Percentiles rank a stretch among this genome's conserved stretches.
phyloP scores from a whole-genome alignment of 2,329 filamentous ascomycete species.

The Pseudogymnoascus sp. region DNA sequence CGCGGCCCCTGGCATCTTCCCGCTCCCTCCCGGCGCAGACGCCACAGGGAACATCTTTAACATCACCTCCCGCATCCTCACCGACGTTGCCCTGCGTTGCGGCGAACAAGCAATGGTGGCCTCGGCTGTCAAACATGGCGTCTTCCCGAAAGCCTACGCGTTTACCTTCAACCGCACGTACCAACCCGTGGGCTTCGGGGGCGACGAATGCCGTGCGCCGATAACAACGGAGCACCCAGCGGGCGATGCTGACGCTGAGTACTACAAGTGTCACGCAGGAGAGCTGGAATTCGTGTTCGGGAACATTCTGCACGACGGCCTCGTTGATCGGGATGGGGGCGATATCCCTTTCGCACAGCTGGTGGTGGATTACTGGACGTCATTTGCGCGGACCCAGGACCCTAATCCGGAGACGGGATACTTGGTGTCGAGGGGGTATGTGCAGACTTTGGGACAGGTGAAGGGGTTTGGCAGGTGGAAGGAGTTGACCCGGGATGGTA shows the following conservation, averaged over 20 bases:
- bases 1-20: conserved; percentile 14
- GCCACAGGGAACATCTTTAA: conserved; percentile 23
- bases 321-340: conserved; percentile 23
- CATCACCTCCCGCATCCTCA: conserved; percentile 25
- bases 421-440: conserved; percentile 20
- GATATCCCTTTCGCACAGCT: conserved; percentile 24
- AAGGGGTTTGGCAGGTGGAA: conserved; percentile 18
- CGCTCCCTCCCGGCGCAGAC: conserved; percentile 15
- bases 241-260: conserved; percentile 25
- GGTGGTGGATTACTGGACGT: conserved; percentile 21
- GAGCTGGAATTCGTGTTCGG: conserved; percentile 28
- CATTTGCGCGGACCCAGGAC: conserved; percentile 21
- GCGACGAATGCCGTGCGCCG: conserved; percentile 18
- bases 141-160: conserved; percentile 28
- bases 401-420: conserved; percentile 18
- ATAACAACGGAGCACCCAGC: conserved; percentile 21
- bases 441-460: conserved; percentile 18
- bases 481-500: conserved; percentile 10
- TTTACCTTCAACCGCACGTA: conserved; percentile 29
- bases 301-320: conserved; percentile 20
- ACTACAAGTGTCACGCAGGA: conserved; percentile 31
- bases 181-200: conserved; percentile 19
- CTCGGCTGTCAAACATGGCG: conserved; percentile 19
- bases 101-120: conserved; percentile 24
- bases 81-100: conserved; percentile 25